Conservation (phyloP, 1,139 yeast genomes). For the Scheffersomyces cryptocercus region DNA sequence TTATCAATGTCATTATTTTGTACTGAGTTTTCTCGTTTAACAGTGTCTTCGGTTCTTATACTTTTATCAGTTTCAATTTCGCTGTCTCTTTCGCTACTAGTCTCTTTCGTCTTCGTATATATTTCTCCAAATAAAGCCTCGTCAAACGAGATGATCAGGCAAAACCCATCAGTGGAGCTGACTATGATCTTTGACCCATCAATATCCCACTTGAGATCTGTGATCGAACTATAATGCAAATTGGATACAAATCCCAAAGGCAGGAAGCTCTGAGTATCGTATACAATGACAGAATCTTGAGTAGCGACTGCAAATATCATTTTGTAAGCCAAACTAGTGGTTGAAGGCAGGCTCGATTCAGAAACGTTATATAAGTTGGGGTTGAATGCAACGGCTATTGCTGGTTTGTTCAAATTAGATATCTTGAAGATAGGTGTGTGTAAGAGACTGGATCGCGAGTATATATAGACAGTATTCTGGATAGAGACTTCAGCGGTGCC, state of each 20-base stretch:
- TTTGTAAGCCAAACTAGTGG: conserved; percentile 65
- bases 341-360: conserved; percentile 7
- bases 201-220: conserved; percentile 82
- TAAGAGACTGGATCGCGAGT: conserved; percentile 66
- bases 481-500: background rate
- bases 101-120: conserved; percentile 1
- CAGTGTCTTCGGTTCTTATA: too few relatives aligned
- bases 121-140: conserved; percentile 53
- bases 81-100: too few relatives aligned
- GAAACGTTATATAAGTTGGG: conserved; percentile 58
- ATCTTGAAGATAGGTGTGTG: conserved; percentile 73
- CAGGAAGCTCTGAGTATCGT: conserved; percentile 67
- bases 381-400: conserved; percentile 76
- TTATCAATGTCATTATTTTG: too few relatives aligned
- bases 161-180: conserved; percentile 94
- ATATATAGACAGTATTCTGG: conserved; percentile 71
- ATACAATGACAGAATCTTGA: conserved; percentile 79
- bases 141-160: conserved; percentile 64
- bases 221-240: conserved; percentile 83
- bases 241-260: conserved; percentile 79
- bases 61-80: too few relatives aligned
- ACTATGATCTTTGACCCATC: conserved; percentile 74
- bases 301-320: conserved; percentile 93
- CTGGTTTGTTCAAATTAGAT: conserved; percentile 81
- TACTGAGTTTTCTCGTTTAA: too few relatives aligned